Base-by-base conservation (phyloP, 768 basidiomycete genomes). In the Boletus huronensis region DNA sequence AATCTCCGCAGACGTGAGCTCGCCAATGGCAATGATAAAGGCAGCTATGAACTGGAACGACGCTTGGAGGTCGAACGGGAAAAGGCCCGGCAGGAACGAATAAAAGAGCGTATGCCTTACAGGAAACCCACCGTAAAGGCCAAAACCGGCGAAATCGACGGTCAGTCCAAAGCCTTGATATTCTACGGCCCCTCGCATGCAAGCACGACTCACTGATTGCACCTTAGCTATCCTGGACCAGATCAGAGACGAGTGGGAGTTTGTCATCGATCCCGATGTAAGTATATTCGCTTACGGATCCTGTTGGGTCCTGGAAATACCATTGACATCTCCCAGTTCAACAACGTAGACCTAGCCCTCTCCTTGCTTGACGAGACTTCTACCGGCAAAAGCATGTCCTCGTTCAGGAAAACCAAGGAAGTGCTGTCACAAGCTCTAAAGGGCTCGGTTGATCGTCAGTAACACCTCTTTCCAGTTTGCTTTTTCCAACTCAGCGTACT, bases 281-380 rank as follows among this genome's bases (percentile, higher is more conserved):
- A 74, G 82, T 62, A 50, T 39, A 41, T 46, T 50, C 19, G 17
- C 44, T 21, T 19, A 32, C 8, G 19, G 8, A 47, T 36, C 39
- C 43, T 25, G 48, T 41, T 49, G 21, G 26, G 31, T 23, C 50
- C 21, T 57, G 40, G 49, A 39, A 39, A 50, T 52, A 47, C 35
- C 58, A 36, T 50, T 61, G 41, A 40, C 31, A 38, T 57, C 26
- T 44, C 28, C 34, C 63, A 94, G 87, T 99, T 98, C 73, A 96
- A 97, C 68, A 88, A 89, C 45, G 95, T 97, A 32, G 89, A 95
- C 64, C 79, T 98, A 35, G 95, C 97, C 5, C 80, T 99, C 16
- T 87, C 93, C 62, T 79, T 99, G 3, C 75, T 99, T 25, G 91
- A 94, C 59, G 80, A 85, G 39, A 82, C 83, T 2, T 84, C 87